phyloP scores from a whole-genome alignment of 345 rosid genomes.

The Syzygium aqueum region DNA sequence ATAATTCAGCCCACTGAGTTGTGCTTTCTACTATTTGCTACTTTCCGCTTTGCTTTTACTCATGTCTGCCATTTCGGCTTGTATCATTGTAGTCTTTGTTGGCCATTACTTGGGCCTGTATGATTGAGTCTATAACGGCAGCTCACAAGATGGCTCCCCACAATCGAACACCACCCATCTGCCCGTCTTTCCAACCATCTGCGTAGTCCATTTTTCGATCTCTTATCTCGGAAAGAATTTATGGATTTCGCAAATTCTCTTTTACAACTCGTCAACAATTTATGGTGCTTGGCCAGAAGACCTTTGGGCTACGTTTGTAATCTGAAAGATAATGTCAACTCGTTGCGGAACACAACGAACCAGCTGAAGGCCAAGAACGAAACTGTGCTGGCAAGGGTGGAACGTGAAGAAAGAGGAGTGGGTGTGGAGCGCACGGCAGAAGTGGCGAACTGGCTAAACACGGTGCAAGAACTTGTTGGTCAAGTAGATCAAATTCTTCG shows the following conservation, averaged over 20 bases:
- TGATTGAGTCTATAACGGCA: not conserved
- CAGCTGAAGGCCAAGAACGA: rapidly evolving
- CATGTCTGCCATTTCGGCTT: not conserved
- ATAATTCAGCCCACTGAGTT: too few species aligned
- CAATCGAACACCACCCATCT: not conserved
- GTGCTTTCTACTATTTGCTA: too few species aligned
- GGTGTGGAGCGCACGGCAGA: not conserved
- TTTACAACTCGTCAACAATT: not conserved
- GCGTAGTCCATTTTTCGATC: too few species aligned
- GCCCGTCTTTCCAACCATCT: too few species aligned
- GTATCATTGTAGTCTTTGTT: not conserved
- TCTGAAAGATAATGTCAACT: not conserved
- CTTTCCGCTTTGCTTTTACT: not conserved
- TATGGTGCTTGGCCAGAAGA: not conserved
- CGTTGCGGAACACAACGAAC: too few species aligned
- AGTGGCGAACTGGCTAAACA: not conserved
- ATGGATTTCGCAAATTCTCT: rapidly evolving
- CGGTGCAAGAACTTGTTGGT: not conserved
- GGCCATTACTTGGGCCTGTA: not conserved
- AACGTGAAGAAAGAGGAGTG: not conserved
- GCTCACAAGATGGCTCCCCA: not conserved
- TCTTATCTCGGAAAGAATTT: not conserved
- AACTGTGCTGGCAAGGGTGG: not conserved
- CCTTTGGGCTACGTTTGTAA: not conserved
- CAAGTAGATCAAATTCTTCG: not conserved